Evolutionary conservation across 2,329 filamentous ascomycete genomes (phyloP).

Genomic region (Chaetomiaceae sp.): DNA sequence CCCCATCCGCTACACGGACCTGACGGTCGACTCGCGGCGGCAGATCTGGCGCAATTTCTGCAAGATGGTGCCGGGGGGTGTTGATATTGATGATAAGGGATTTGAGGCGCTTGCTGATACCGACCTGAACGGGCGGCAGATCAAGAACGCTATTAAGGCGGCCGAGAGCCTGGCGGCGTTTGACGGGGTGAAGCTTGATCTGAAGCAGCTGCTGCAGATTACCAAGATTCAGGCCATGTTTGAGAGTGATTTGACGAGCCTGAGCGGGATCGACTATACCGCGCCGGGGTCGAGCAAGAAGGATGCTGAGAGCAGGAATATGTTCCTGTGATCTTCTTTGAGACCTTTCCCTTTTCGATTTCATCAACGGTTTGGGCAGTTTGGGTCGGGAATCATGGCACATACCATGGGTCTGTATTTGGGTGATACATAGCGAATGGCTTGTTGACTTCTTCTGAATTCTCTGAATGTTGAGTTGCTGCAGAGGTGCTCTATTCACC

Average conservation of each 20-base stretch:
- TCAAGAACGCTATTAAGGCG: conserved; percentile 34
- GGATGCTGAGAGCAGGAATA: conserved; percentile 23
- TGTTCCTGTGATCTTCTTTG: conserved; percentile 24
- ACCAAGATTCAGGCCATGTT: conserved; percentile 27
- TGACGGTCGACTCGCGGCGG: conserved; percentile 22
- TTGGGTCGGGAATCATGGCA: no score
- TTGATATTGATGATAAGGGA: conserved; percentile 24
- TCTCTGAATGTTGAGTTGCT: background rate
- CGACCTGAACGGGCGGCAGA: conserved; percentile 38
- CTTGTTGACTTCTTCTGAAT: background rate
- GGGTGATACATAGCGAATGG: no score
- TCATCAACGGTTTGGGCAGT: background rate
- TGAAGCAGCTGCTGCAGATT: conserved; percentile 25
- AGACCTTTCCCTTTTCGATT: background rate
- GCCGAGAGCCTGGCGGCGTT: conserved; percentile 26
- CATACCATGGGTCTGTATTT: no score
- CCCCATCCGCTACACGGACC: conserved; percentile 31
- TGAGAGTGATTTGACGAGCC: conserved; percentile 24
- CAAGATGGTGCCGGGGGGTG: conserved; percentile 23
- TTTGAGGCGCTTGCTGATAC: conserved; percentile 30
- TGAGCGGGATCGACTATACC: conserved; percentile 25
- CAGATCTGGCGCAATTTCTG: conserved; percentile 33
- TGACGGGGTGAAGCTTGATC: conserved; percentile 22
- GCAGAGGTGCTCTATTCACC: no score
- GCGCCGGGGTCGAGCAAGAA: conserved; percentile 21